Percentiles rank a stretch among this genome's conserved stretches.
phyloP scores from a whole-genome alignment of 352 stramenopile genomes.

The Pythium scleroteichum region DNA sequence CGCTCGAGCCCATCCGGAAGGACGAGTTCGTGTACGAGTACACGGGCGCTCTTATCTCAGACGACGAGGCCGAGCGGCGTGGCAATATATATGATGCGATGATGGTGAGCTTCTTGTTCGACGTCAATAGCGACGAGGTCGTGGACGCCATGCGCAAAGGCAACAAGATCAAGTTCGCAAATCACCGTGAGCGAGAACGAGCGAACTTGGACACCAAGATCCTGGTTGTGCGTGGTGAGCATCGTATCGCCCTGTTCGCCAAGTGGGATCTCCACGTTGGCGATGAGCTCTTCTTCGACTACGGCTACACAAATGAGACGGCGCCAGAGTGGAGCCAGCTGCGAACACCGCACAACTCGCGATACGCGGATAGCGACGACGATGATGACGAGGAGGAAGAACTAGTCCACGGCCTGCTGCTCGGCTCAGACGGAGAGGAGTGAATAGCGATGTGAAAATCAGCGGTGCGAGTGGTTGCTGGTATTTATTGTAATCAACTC shows the following conservation, averaged over 20 bases:
- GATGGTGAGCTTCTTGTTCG: constrained; percentile 89
- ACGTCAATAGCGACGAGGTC: constrained; percentile 89
- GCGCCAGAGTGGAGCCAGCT: constrained; percentile 66
- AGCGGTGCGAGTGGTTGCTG: neutral
- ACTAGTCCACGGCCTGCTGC: constrained; percentile 3
- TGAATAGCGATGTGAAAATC: no score
- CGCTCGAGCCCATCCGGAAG: constrained; percentile 60
- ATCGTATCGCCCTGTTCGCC: constrained; percentile 92
- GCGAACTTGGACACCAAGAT: constrained; percentile 87
- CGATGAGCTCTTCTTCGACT: constrained; percentile 80
- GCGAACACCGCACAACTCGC: constrained; percentile 23
- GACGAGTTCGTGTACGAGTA: constrained; percentile 80
- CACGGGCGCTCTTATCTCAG: constrained; percentile 62
- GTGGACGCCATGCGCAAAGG: constrained; percentile 92
- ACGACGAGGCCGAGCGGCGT: constrained; percentile 78
- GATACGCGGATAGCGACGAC: constrained; percentile 13
- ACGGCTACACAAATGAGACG: constrained; percentile 66
- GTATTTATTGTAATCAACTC: constrained; percentile 24
- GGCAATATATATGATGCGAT: constrained; percentile 85
- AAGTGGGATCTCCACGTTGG: constrained; percentile 85
- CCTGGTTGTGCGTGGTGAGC: constrained; percentile 85
- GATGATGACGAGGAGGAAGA: constrained; percentile 24
- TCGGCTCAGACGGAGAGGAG: neutral
- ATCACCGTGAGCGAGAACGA: constrained; percentile 58
- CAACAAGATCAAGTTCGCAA: constrained; percentile 94